Evolutionary conservation across 1,284 basidiomycete species (phyloP), one percentile per base, ranked within the genome.

Genomic region (Wallemia hederae): DNA sequence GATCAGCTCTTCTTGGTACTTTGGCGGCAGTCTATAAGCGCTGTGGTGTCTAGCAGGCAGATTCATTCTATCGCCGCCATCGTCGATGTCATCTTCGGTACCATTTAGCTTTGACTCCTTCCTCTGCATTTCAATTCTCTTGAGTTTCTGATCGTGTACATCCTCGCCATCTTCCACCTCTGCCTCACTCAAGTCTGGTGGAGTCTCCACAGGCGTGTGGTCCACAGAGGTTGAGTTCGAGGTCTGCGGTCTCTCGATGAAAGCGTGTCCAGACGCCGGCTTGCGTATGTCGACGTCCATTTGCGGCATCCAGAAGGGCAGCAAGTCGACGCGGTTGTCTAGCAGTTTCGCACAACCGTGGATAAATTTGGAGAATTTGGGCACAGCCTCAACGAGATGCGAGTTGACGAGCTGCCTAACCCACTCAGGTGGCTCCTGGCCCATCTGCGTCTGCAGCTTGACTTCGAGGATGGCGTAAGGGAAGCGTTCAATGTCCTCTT

Each of bases 391-490:
- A 19, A 60, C 33, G 2, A 98, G 74, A 72, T 97, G 90, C 59
- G 85, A 89, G 66, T 84, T 81, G 49, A 98, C 90, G 11, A 98
- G 78, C 63, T 98, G 90, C 14, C 83, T 82, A 29, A 98, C 90
- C 92, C 92, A 98, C 68, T 85, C 77, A 0, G 92, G 92, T 2
- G 94, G 92, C 70, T 96, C 81, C 70, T 97, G 92, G 1, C 94
- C 92, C 65, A 85, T 78, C 69, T 97, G 90, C 5, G 92, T 98
- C 72, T 97, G 92, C 55, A 98, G 73, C 73, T 98, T 98, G 65
- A 98, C 91, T 72, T 98, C 92, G 24, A 98, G 75, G 2, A 98
- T 85, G 58, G 90, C 81, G 64, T 76, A 89, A 72, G 89, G 90
- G 80, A 98, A 98, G 5, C 85, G 70, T 64, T 90, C 91, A 72